These are phyloP conservation scores for Dendrocalamus latiflorus DNA, from an alignment of 202 grass and related monocot genomes.

Conservation along the genomic window DNA sequence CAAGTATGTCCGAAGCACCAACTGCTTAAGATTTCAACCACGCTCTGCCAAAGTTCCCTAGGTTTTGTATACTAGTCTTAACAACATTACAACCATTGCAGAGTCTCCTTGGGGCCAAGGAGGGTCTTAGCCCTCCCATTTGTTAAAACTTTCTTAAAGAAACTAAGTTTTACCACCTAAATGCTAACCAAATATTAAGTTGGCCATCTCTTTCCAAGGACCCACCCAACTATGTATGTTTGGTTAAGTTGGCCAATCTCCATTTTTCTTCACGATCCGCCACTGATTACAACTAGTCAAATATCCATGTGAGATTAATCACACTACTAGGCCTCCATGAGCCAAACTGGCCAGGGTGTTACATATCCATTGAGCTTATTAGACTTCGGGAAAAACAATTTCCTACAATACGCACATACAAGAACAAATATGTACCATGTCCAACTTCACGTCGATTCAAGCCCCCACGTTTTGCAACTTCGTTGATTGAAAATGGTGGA, in stretches of 20 bases:
- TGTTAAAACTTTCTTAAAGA: neutral
- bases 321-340: neutral
- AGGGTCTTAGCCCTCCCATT: neutral
- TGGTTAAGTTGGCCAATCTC: neutral
- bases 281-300: neutral
- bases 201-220: neutral
- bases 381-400: neutral
- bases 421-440: constrained; percentile 54
- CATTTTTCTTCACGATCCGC: neutral
- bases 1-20: neutral
- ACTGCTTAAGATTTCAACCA: neutral
- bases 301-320: neutral
- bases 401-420: constrained; percentile 20
- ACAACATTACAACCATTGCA: neutral
- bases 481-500: constrained; percentile 96
- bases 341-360: neutral
- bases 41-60: neutral
- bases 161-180: neutral
- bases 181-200: neutral
- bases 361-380: neutral
- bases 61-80: neutral
- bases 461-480: constrained; percentile 80
- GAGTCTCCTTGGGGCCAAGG: neutral
- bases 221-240: neutral
- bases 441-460: constrained; percentile 98